Conservation (phyloP, 805 yeast species). For the Blastobotrys robertii region DNA sequence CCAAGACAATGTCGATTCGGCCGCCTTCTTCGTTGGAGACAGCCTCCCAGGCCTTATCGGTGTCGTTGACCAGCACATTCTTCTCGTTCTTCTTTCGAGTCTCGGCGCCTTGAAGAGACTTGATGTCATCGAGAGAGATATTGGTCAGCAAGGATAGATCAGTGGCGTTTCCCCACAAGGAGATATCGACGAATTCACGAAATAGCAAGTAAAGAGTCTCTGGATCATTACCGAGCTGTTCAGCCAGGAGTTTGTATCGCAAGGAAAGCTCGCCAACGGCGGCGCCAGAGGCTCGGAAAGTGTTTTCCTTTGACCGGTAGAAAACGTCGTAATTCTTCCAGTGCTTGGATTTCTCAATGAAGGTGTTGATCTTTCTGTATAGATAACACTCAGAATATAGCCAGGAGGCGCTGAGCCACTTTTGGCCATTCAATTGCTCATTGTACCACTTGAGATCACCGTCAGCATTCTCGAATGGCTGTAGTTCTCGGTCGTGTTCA, state of each 20-base stretch:
- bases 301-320: constrained; percentile 53
- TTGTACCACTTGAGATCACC: constrained; percentile 49
- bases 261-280: constrained; percentile 79
- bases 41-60: constrained; percentile 52
- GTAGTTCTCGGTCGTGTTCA: constrained; percentile 32
- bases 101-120: constrained; percentile 83
- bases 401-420: constrained; percentile 91
- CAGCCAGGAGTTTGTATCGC: constrained; percentile 39
- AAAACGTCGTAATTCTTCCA: constrained; percentile 68
- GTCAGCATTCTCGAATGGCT: constrained; percentile 32
- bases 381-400: constrained; percentile 74
- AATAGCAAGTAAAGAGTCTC: constrained; percentile 50
- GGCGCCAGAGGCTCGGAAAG: constrained; percentile 61
- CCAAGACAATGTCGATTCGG: constrained; percentile 75
- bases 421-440: constrained; percentile 36
- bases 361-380: constrained; percentile 42
- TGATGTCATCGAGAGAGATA: constrained; percentile 63
- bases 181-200: constrained; percentile 75
- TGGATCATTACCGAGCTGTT: constrained; percentile 25
- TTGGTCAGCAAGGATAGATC: constrained; percentile 86
- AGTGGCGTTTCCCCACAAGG: constrained; percentile 97
- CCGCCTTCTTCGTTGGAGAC: constrained; percentile 21
- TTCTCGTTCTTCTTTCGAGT: constrained; percentile 74
- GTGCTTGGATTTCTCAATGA: constrained; percentile 23
- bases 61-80: constrained; percentile 68